Percentiles rank a stretch among this genome's conserved stretches.
These are phyloP conservation scores for Westerdykella sp. DNA, from an alignment of 2,329 filamentous ascomycete genomes.

Conservation along the genomic window DNA sequence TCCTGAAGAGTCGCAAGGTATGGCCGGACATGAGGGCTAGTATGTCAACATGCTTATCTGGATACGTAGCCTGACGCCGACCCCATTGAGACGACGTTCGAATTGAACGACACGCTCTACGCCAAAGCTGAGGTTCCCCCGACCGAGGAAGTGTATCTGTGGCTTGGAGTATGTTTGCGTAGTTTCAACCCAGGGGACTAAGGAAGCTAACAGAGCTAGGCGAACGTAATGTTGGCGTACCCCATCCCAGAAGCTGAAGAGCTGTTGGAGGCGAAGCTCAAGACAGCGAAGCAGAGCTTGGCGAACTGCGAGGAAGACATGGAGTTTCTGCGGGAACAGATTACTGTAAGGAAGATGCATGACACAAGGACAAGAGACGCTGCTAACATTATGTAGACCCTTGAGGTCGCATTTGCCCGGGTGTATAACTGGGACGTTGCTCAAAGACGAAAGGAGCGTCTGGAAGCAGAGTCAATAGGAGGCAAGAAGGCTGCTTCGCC, in stretches of 20 bases:
- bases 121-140: slow-evolving; percentile 77
- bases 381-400: slow-evolving; percentile 55
- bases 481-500: slow-evolving; percentile 23
- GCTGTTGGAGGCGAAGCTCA: slow-evolving; percentile 70
- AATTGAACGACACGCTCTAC: slow-evolving; percentile 93
- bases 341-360: slow-evolving; percentile 58
- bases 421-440: slow-evolving; percentile 99
- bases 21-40: slow-evolving; percentile 5
- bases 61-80: slow-evolving; percentile 45
- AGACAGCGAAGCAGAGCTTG: slow-evolving; percentile 71
- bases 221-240: slow-evolving; percentile 97
- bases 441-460: slow-evolving; percentile 86
- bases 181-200: neutral
- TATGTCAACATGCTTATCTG: slow-evolving; percentile 3
- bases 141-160: slow-evolving; percentile 89
- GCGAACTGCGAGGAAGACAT: slow-evolving; percentile 92
- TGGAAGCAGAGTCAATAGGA: slow-evolving; percentile 47
- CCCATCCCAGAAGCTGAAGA: slow-evolving; percentile 79
- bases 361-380: slow-evolving; percentile 2
- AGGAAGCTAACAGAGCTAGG: slow-evolving; percentile 43
- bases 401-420: slow-evolving; percentile 91
- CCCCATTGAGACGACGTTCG: slow-evolving; percentile 85
- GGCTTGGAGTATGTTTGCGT: slow-evolving; percentile 71
- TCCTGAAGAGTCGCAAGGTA: slow-evolving; percentile 72
- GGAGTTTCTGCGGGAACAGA: slow-evolving; percentile 92